Evolutionary conservation across 257 asterid genomes (phyloP).

Genomic region (Galeopsis tetrahit): DNA sequence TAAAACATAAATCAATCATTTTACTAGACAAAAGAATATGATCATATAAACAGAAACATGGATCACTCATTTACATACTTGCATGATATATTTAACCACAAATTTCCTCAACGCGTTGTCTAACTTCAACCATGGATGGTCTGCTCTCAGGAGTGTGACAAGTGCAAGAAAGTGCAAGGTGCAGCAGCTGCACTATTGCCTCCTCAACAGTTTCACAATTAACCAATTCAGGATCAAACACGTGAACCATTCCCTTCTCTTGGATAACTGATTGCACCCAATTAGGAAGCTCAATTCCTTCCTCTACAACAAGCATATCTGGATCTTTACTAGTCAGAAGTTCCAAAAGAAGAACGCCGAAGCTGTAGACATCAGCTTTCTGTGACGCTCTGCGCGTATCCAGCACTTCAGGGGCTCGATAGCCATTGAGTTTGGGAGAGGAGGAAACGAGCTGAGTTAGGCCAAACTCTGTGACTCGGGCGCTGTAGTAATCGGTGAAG

Average conservation of each 20-base stretch:
- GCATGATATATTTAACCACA: neutral
- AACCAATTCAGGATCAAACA: slow-evolving; percentile 47
- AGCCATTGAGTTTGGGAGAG: slow-evolving; percentile 36
- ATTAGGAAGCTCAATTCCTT: slow-evolving; percentile 50
- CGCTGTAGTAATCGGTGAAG: slow-evolving; percentile 43
- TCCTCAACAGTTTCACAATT: slow-evolving; percentile 36
- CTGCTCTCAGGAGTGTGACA: slow-evolving; percentile 41
- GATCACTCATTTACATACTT: neutral
- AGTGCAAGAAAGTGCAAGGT: slow-evolving; percentile 57
- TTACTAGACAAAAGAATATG: slow-evolving; percentile 6
- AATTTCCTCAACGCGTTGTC: slow-evolving; percentile 36
- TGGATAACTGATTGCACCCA: slow-evolving; percentile 49
- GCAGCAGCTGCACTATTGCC: slow-evolving; percentile 45
- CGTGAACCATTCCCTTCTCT: slow-evolving; percentile 45
- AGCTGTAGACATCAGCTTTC: slow-evolving; percentile 56
- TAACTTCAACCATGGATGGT: slow-evolving; percentile 50
- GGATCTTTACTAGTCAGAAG: slow-evolving; percentile 51
- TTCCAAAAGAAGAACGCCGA: slow-evolving; percentile 57
- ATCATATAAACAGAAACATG: neutral
- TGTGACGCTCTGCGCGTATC: slow-evolving; percentile 44
- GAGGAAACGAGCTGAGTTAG: slow-evolving; percentile 49
- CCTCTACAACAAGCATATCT: slow-evolving; percentile 33
- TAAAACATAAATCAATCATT: neutral
- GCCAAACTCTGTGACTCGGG: slow-evolving; percentile 51
- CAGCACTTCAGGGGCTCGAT: slow-evolving; percentile 59